phyloP scores from a whole-genome alignment of 225 moss, liverwort and hornwort genomes.

The Thuidium tamariscinum region DNA sequence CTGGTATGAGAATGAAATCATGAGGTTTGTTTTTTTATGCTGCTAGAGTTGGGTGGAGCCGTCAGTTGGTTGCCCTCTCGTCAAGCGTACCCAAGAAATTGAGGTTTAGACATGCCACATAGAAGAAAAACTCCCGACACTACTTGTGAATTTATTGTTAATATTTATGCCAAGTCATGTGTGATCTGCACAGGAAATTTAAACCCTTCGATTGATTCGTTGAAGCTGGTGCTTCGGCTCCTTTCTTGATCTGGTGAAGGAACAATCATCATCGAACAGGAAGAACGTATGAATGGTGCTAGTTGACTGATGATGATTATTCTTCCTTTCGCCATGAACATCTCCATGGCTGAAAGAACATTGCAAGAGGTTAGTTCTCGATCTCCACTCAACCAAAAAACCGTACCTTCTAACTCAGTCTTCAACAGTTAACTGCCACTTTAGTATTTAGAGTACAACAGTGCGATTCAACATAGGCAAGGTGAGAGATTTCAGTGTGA shows the following conservation, averaged over 20 bases:
- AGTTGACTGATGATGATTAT: conserved; percentile 6
- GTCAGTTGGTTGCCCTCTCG: background rate
- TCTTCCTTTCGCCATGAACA: conserved; percentile 14
- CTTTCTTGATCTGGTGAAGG: background rate
- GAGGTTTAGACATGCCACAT: background rate
- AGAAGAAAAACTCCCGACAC: background rate
- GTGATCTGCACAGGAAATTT: background rate
- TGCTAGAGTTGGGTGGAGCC: background rate
- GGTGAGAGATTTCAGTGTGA: background rate
- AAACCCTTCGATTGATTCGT: background rate
- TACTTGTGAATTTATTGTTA: background rate
- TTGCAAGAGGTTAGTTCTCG: conserved; percentile 4
- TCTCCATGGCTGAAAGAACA: conserved; percentile 4
- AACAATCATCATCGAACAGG: background rate
- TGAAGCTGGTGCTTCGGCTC: background rate
- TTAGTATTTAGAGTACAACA: background rate
- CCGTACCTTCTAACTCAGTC: background rate
- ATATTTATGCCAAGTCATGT: background rate
- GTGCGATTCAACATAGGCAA: background rate
- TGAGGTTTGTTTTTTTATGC: background rate
- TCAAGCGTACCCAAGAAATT: background rate
- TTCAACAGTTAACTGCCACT: background rate
- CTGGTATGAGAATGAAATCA: background rate
- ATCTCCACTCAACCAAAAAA: background rate
- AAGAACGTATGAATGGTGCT: background rate